phyloP scores from a whole-genome alignment of 179 eudicot species.

The Silene coronaria region DNA sequence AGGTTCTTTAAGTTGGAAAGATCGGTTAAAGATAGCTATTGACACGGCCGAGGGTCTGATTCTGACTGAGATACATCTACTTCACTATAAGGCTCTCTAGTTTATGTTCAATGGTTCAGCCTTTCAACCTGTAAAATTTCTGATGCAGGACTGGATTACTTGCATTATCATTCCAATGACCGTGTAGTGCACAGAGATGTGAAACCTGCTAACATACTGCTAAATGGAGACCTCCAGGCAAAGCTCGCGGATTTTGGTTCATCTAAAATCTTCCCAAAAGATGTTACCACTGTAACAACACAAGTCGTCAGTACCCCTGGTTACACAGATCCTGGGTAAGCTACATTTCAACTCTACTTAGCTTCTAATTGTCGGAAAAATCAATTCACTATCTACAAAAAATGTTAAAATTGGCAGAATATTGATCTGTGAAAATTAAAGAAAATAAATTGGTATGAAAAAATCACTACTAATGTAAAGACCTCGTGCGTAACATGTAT shows the following conservation, averaged over 20 bases:
- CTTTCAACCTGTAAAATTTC: constrained; percentile 10
- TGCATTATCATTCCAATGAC: constrained; percentile 23
- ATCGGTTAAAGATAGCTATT: constrained; percentile 16
- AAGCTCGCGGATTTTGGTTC: constrained; percentile 29
- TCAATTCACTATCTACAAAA: no score
- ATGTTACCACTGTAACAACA: background rate
- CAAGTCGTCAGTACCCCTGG: background rate
- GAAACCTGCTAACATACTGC: constrained; percentile 25
- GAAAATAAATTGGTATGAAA: no score
- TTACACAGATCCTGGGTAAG: background rate
- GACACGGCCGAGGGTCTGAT: constrained; percentile 20
- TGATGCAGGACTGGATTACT: constrained; percentile 19
- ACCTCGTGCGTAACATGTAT: no score
- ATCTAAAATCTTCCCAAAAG: constrained; percentile 18
- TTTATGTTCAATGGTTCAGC: constrained; percentile 1
- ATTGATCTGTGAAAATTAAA: no score
- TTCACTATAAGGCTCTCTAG: background rate
- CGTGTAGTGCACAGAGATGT: constrained; percentile 30
- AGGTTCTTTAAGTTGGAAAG: constrained; percentile 12
- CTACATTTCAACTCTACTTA: background rate
- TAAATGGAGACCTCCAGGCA: constrained; percentile 18
- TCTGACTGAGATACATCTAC: background rate
- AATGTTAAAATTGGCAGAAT: no score
- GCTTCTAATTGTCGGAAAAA: no score
- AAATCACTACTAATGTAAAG: no score